These are phyloP conservation scores for Diaporthe sp. DNA, from an alignment of 2,329 filamentous ascomycete genomes.

Conservation along the genomic window DNA sequence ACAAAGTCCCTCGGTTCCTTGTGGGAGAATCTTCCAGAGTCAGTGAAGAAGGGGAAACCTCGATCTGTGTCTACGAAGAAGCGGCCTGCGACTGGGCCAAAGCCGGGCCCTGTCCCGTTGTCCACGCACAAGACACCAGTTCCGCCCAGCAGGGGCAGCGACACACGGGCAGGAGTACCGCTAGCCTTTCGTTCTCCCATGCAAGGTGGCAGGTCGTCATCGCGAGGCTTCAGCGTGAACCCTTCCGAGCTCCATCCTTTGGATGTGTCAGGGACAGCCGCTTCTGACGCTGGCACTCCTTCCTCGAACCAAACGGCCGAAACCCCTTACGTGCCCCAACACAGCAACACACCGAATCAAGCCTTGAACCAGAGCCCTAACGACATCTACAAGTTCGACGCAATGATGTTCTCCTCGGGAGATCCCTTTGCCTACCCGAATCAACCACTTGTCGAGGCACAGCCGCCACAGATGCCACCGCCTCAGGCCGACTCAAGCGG, in stretches of 20 bases:
- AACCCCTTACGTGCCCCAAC: conserved; percentile 38
- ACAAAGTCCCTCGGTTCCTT: conserved; percentile 80
- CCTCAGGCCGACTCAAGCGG: conserved; percentile 53
- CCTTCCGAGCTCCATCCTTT: conserved; percentile 60
- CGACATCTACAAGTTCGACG: conserved; percentile 76
- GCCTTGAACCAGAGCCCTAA: conserved; percentile 52
- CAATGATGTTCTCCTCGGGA: conserved; percentile 84
- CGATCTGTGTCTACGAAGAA: conserved; percentile 64
- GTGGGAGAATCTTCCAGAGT: conserved; percentile 86
- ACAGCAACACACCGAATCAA: conserved; percentile 42
- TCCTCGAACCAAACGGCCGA: conserved; percentile 46
- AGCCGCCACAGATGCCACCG: conserved; percentile 48
- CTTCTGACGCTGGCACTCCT: conserved; percentile 51
- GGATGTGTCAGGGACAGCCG: conserved; percentile 57
- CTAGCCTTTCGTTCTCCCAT: not conserved
- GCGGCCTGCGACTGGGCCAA: conserved; percentile 64
- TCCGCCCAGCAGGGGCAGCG: conserved; percentile 6
- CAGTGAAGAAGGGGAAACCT: conserved; percentile 67
- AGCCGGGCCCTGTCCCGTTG: conserved; percentile 47
- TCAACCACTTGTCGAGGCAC: conserved; percentile 72
- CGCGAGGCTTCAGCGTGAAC: conserved; percentile 52
- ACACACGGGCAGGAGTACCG: not conserved
- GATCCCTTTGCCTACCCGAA: conserved; percentile 86
- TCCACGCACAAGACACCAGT: conserved; percentile 24
- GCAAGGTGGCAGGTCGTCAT: conserved; percentile 45